These are phyloP conservation scores for Ustilago crameri DNA, from an alignment of 1,284 basidiomycete genomes.

Conservation along the genomic window DNA sequence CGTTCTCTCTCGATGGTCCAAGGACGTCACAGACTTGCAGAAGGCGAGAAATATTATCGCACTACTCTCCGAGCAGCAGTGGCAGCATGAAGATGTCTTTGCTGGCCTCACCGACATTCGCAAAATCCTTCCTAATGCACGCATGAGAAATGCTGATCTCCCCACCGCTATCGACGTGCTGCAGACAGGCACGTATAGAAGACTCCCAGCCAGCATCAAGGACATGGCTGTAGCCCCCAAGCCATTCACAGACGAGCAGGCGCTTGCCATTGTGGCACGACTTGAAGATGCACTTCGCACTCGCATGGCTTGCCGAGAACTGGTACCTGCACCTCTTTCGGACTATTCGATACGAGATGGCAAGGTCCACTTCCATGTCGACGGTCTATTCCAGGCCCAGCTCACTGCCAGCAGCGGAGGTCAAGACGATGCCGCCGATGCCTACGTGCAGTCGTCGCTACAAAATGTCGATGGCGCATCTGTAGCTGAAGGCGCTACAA, in stretches of 20 bases:
- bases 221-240: constrained; percentile 74
- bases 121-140: constrained; percentile 70
- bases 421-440: constrained; percentile 7
- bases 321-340: constrained; percentile 68
- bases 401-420: constrained; percentile 52
- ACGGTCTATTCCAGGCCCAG: constrained; percentile 77
- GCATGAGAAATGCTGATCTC: constrained; percentile 86
- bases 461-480: constrained; percentile 7
- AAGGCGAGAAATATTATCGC: constrained; percentile 61
- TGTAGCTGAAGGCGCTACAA: constrained; percentile 71
- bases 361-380: constrained; percentile 79
- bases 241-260: constrained; percentile 77
- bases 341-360: constrained; percentile 81
- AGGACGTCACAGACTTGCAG: constrained; percentile 46
- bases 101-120: constrained; percentile 76
- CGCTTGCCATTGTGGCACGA: constrained; percentile 76
- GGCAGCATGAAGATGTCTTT: constrained; percentile 81
- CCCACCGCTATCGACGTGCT: constrained; percentile 86
- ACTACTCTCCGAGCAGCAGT: constrained; percentile 73
- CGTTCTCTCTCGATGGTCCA: constrained; percentile 62
- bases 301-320: constrained; percentile 72
- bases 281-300: constrained; percentile 82
- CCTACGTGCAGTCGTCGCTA: constrained; percentile 65
- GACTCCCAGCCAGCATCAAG: constrained; percentile 81
- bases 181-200: constrained; percentile 81